Conservation (phyloP, 163 green algal genomes). For the Prototheca wickerhamii region DNA sequence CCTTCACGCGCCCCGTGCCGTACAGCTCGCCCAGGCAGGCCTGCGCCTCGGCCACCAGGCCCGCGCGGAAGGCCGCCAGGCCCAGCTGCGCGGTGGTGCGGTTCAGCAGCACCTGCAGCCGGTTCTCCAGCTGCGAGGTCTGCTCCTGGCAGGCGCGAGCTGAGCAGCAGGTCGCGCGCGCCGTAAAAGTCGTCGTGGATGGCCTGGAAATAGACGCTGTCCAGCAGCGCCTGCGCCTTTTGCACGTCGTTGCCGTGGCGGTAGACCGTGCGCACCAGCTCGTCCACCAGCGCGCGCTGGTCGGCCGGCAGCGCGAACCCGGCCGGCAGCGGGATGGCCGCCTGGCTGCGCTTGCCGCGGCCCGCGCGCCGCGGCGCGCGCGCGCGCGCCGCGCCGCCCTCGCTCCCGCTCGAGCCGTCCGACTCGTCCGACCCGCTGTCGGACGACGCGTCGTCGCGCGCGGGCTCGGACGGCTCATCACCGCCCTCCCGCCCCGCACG, state of each 20-base stretch:
- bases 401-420: too few species aligned
- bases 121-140: constrained; percentile 21
- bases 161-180: constrained; percentile 90
- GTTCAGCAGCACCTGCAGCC: constrained; percentile 93
- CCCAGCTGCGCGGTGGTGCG: constrained; percentile 89
- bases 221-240: constrained; percentile 93
- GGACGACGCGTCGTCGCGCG: too few species aligned
- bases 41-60: constrained; percentile 81
- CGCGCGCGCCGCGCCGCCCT: background rate
- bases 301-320: constrained; percentile 68
- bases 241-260: constrained; percentile 85
- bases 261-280: constrained; percentile 65
- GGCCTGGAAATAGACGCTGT: constrained; percentile 80
- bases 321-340: constrained; percentile 35
- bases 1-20: constrained; percentile 78
- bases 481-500: background rate
- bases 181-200: constrained; percentile 88
- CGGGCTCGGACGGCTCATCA: too few species aligned
- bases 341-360: background rate
- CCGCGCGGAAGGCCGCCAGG: constrained; percentile 80
- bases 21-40: constrained; percentile 90
- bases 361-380: background rate
- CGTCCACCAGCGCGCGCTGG: constrained; percentile 48
- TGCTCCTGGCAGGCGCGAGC: constrained; percentile 87
- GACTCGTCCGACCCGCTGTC: too few species aligned